phyloP scores from a whole-genome alignment of 1,139 yeast species.

The Kurtzmaniella quercitrusa region DNA sequence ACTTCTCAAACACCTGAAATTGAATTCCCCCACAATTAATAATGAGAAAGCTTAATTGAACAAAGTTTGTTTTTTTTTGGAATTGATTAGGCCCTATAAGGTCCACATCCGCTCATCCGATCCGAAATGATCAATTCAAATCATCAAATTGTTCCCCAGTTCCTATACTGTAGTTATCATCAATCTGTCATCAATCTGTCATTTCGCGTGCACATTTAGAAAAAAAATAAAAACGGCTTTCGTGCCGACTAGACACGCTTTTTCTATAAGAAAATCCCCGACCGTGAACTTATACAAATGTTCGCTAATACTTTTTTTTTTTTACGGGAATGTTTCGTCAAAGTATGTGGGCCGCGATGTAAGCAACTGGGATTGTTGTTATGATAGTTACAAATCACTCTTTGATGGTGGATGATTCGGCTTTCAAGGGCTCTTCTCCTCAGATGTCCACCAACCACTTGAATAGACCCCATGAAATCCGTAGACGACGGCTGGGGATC shows the following conservation, averaged over 20 bases:
- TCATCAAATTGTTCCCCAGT: no score
- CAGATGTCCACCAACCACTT: constrained; percentile 4
- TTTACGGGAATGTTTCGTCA: constrained; percentile 1
- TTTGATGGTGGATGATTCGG: constrained; percentile 4
- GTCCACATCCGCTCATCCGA: no score
- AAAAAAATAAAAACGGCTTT: no score
- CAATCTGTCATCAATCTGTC: not conserved
- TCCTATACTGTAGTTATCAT: no score
- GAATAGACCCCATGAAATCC: not conserved
- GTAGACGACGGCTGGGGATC: constrained; percentile 5
- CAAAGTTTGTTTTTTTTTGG: no score
- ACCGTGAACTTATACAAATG: not conserved
- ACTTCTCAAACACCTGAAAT: no score
- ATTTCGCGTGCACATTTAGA: not conserved
- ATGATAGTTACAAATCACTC: not conserved
- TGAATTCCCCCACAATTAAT: no score
- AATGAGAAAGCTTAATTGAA: no score
- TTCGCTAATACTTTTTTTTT: not conserved
- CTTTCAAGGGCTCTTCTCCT: constrained; percentile 5
- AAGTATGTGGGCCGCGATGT: not conserved
- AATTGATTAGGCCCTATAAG: no score
- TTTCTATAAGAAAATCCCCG: not conserved
- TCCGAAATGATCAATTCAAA: no score
- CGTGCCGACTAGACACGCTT: not conserved
- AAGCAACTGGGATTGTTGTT: constrained; percentile 1